Conservation (phyloP, 2,329 filamentous ascomycete genomes). For the Falciphora oryzae region DNA sequence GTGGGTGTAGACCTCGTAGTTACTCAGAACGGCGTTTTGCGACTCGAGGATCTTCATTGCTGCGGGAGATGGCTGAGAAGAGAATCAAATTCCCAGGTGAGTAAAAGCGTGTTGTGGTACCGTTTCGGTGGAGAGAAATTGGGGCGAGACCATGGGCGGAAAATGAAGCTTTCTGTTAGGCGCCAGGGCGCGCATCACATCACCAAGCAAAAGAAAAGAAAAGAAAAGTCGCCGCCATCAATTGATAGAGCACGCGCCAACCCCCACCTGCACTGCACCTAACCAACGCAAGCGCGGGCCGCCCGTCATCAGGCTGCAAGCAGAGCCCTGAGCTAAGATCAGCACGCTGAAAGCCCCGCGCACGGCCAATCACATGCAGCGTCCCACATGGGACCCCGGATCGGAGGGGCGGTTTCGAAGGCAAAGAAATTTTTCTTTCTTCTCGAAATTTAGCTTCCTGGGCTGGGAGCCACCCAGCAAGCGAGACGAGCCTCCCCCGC, state of each 20-base stretch:
- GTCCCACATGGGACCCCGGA: not conserved
- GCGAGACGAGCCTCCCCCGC: constrained; percentile 1
- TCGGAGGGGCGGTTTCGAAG: not conserved
- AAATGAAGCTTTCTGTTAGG: not conserved
- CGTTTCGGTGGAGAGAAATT: not conserved
- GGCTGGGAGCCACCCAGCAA: no score
- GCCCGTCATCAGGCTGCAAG: not conserved
- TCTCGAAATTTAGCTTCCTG: not conserved
- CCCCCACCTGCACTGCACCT: not conserved
- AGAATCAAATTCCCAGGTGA: no score
- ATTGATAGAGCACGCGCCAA: no score
- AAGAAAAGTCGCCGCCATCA: no score
- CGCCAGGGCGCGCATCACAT: not conserved
- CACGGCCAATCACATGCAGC: not conserved
- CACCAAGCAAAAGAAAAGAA: no score
- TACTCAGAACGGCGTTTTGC: constrained; percentile 63
- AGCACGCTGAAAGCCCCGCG: not conserved
- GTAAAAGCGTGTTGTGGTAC: no score
- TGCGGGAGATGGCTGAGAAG: constrained; percentile 2
- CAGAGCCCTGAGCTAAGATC: not conserved
- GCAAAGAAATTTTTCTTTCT: not conserved
- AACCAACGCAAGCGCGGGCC: no score
- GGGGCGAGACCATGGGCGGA: not conserved
- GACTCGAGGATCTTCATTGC: constrained; percentile 66
- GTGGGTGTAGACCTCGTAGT: constrained; percentile 67